Evolutionary conservation across 148 eudicot species (phyloP), one percentile per base, ranked within the genome.

Genomic region (Nepenthes gracilis): DNA sequence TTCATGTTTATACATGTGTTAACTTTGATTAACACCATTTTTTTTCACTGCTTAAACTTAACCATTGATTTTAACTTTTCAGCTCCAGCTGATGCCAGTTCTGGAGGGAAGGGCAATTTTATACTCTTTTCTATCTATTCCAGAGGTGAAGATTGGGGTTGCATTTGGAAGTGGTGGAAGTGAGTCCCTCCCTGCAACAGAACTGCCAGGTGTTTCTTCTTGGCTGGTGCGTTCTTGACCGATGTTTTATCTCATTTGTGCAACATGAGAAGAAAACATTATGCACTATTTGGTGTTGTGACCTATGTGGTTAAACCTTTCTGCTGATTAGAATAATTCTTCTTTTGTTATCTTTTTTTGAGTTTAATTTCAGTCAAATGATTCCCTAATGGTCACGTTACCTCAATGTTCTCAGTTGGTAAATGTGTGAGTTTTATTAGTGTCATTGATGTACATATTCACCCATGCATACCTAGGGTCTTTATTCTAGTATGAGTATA

Each of bases 171-270:
- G 89, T 72, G 94, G 98, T 67, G 87, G 84, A 66, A 86, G 80
- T 73, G 95, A 93, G 66, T 78, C 87, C 14, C 82, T 93, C 72
- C 99, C 99, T 64, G 96, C 96, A 64, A 86, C 88, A 56, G 99
- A 88, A 62, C 74, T 93, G 50, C 92, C 99, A 1, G 99, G 87
- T 57, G 96, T 93, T 71, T 80, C 87, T 43, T 86, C 99, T n/a
- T 93, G 95, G 92, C 87, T 93, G 95, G 99, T 93, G 70, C 12
- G 69, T 69, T 43, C 33, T 11, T n/a, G 5, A 62, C 35, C 6
- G 9, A 2, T 36, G 10, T 2, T 37, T 5, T 36, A 4, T 3
- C 47, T 2, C 4, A 2, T 56, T 56, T 36, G 11, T 40, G 23
- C 47, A 2, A 36, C 23, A 58, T 33, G 9, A 6, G 34, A 33